These are phyloP conservation scores for Oidium heveae DNA, from an alignment of 2,329 filamentous ascomycete species.

Conservation along the genomic window DNA sequence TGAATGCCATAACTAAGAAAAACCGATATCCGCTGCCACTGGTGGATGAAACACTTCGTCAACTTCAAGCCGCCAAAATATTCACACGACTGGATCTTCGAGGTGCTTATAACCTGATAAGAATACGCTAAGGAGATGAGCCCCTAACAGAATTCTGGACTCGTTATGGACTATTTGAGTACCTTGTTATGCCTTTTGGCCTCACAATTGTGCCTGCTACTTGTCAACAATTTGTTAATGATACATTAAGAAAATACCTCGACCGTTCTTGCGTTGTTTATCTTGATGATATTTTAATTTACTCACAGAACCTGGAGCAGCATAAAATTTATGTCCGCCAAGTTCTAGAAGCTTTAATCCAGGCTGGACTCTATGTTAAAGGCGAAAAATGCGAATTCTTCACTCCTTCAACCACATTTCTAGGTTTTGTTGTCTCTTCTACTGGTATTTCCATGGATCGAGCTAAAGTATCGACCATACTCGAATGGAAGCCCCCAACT, in stretches of 20 bases:
- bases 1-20: too few relatives aligned
- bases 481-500: neutral
- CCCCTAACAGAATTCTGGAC: neutral
- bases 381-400: neutral
- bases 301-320: neutral
- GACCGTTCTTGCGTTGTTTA: neutral
- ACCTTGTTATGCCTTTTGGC: conserved; percentile 11
- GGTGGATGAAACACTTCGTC: too few relatives aligned
- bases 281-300: neutral
- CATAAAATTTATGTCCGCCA: neutral
- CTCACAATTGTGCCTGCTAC: conserved; percentile 6
- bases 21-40: too few relatives aligned
- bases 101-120: neutral
- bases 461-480: neutral
- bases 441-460: neutral
- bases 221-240: conserved; percentile 5
- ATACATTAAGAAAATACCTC: conserved; percentile 2
- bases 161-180: conserved; percentile 9
- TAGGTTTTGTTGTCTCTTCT: neutral
- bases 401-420: neutral
- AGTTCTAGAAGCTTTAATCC: neutral
- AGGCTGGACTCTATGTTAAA: too few relatives aligned
- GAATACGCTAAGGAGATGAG: neutral
- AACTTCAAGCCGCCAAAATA: too few relatives aligned
- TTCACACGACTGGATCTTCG: neutral